Conservation (phyloP, 192 early-diverging fungal genomes). For the Borealophlyctis nickersoniae region DNA sequence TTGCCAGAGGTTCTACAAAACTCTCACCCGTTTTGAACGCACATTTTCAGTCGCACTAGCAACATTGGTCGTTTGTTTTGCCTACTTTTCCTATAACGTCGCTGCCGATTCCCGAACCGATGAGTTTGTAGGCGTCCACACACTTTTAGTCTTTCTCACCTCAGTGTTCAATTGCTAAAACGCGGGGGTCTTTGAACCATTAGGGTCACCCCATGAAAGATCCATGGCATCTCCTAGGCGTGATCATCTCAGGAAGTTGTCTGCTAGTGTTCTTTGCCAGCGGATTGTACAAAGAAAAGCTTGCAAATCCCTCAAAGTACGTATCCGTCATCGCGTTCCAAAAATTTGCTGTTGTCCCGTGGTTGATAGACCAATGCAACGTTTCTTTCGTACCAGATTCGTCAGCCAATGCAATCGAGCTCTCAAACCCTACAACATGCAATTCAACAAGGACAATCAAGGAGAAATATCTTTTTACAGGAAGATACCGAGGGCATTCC, state of each 20-base stretch:
- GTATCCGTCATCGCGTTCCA: no score
- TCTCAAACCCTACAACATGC: slow-evolving; percentile 31
- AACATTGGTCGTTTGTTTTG: background rate
- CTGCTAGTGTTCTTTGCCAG: background rate
- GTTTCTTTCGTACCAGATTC: slow-evolving; percentile 13
- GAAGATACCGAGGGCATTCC: slow-evolving; percentile 27
- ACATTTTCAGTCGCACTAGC: background rate
- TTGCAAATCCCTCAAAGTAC: background rate
- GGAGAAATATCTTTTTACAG: slow-evolving; percentile 7
- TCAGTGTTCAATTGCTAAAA: no score
- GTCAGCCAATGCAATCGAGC: slow-evolving; percentile 16
- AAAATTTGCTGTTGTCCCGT: no score
- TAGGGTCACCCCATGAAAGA: background rate
- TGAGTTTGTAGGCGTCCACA: no score
- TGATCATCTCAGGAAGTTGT: background rate
- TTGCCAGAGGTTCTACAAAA: background rate
- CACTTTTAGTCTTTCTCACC: no score
- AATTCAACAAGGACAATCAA: slow-evolving; percentile 18
- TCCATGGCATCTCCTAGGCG: background rate
- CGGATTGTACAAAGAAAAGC: background rate
- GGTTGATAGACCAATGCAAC: slow-evolving; percentile 6
- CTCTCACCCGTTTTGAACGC: background rate
- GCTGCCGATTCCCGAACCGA: no score
- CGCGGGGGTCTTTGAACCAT: no score
- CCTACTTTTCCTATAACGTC: no score